phyloP scores from a whole-genome alignment of 257 asterid species.

The Verbascum thapsus region DNA sequence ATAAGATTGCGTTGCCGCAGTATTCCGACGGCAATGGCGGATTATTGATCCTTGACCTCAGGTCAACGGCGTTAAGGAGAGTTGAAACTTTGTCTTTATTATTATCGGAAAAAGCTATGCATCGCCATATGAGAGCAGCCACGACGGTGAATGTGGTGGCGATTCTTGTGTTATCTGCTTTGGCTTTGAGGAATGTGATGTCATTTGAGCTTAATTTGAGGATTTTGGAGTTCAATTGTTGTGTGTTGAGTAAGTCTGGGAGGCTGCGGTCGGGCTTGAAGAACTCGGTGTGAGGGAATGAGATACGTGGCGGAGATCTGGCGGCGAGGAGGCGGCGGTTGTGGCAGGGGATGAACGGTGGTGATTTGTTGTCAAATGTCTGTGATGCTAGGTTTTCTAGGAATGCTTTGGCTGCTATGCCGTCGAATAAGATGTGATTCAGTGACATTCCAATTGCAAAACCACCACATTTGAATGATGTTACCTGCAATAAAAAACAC shows the following conservation, averaged over 20 bases:
- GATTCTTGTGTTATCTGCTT: slow-evolving; percentile 35
- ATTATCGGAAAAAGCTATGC: slow-evolving; percentile 49
- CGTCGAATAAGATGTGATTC: slow-evolving; percentile 50
- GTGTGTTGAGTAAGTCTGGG: slow-evolving; percentile 48
- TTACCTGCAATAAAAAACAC: slow-evolving; percentile 34
- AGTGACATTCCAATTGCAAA: slow-evolving; percentile 49
- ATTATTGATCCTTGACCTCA: slow-evolving; percentile 48
- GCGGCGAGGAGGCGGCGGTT: slow-evolving; percentile 38
- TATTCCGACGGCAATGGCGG: slow-evolving; percentile 62
- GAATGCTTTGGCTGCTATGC: slow-evolving; percentile 44
- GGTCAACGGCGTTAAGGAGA: slow-evolving; percentile 57
- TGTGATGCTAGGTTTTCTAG: slow-evolving; percentile 54
- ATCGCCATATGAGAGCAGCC: slow-evolving; percentile 62
- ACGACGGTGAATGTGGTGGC: slow-evolving; percentile 46
- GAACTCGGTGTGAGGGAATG: slow-evolving; percentile 53
- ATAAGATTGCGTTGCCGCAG: slow-evolving; percentile 62
- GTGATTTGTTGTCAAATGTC: slow-evolving; percentile 39
- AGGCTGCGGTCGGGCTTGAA: slow-evolving; percentile 49
- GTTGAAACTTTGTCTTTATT: slow-evolving; percentile 38
- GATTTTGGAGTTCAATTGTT: slow-evolving; percentile 40
- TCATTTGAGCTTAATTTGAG: slow-evolving; percentile 42
- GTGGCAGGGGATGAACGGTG: slow-evolving; percentile 36
- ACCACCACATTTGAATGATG: slow-evolving; percentile 67
- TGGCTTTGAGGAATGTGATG: slow-evolving; percentile 38
- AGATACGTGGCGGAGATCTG: slow-evolving; percentile 47